Evolutionary conservation across 176 grass and related monocot species (phyloP).

Genomic region (Avena atlantica): DNA sequence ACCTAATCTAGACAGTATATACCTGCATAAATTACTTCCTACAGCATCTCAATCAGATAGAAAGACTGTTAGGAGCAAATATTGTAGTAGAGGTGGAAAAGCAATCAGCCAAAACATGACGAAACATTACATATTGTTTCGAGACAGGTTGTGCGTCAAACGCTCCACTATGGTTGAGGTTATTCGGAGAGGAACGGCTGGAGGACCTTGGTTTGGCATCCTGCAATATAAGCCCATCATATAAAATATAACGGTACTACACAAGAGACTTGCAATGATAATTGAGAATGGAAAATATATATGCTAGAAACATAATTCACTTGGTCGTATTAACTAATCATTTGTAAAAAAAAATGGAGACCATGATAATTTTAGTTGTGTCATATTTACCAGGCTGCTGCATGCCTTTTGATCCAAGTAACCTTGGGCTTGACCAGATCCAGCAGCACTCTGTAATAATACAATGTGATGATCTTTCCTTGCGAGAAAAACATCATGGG

Average conservation of each 20-base stretch:
- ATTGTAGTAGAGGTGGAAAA: constrained; percentile 9
- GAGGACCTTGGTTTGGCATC: constrained; percentile 45
- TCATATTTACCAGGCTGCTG: constrained; percentile 22
- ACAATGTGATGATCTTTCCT: no score
- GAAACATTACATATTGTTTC: constrained; percentile 59
- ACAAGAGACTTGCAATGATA: constrained; percentile 21
- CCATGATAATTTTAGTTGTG: background rate
- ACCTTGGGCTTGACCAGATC: constrained; percentile 28
- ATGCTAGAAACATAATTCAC: constrained; percentile 11
- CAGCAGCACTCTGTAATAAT: constrained; percentile 26
- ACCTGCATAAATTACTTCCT: background rate
- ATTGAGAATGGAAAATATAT: constrained; percentile 23
- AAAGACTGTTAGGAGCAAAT: constrained; percentile 16
- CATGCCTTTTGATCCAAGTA: constrained; percentile 34
- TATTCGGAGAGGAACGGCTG: constrained; percentile 36
- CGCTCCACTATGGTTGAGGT: constrained; percentile 38
- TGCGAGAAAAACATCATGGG: no score
- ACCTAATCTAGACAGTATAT: background rate
- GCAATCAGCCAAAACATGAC: constrained; percentile 31
- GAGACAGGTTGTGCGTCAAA: constrained; percentile 55
- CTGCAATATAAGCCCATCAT: constrained; percentile 49
- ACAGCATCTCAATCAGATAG: constrained; percentile 18
- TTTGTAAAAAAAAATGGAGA: background rate
- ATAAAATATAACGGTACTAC: constrained; percentile 31
- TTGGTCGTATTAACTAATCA: background rate